Evolutionary conservation across 192 early-diverging fungal species (phyloP).

Genomic region (Coemansia sp.): DNA sequence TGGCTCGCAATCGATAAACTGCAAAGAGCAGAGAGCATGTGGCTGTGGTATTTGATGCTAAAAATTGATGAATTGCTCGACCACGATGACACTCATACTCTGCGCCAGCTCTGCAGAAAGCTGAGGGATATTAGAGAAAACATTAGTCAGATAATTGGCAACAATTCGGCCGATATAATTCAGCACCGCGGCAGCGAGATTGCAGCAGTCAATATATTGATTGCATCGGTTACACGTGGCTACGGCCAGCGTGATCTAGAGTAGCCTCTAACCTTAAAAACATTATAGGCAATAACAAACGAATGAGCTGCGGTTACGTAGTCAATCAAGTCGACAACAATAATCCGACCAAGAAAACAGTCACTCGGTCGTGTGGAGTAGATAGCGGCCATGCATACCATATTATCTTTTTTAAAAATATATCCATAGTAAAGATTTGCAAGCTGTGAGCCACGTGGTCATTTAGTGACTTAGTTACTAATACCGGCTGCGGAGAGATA

Average conservation of each 20-base stretch:
- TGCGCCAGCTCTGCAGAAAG: conserved; percentile 42
- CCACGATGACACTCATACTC: conserved; percentile 34
- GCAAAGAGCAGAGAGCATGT: conserved; percentile 24
- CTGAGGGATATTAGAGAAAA: conserved; percentile 16
- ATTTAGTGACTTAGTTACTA: no score
- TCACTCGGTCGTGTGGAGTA: neutral
- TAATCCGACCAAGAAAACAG: no score
- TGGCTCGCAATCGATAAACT: conserved; percentile 30
- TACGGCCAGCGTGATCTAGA: conserved; percentile 37
- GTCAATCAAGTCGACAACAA: no score
- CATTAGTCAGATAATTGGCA: conserved; percentile 9
- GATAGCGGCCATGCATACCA: neutral
- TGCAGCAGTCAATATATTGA: conserved; percentile 39
- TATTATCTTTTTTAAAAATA: neutral
- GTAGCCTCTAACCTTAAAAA: neutral
- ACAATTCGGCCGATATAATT: neutral
- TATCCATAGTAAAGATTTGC: no score
- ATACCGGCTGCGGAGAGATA: no score
- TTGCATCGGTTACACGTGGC: conserved; percentile 34
- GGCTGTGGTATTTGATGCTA: conserved; percentile 45
- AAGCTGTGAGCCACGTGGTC: no score
- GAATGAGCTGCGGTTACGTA: no score
- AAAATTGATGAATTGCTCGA: conserved; percentile 36
- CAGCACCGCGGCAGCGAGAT: conserved; percentile 23
- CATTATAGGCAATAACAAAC: neutral